Base-by-base conservation (phyloP, 495 filamentous ascomycete species). In the Xylaria sp. region DNA sequence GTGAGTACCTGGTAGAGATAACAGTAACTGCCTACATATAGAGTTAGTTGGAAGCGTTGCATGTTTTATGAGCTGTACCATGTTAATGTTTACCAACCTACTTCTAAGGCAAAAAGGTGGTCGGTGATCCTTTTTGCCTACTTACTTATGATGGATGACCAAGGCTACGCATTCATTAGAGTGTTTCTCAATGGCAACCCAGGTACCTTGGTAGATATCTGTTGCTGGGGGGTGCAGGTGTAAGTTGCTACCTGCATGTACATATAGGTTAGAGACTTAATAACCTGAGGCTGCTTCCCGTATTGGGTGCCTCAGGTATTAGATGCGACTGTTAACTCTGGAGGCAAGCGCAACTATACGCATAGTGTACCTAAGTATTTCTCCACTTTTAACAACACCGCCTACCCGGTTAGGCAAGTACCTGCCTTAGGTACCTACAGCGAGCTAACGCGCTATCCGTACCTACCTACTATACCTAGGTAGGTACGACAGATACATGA, bases 381-480 rank as follows among this genome's bases (percentile, higher is more conserved):
- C 37, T 6, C 61, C 41, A 65, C 43, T 35, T 41, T 35, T 5
- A 31, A 40, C 19, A 37, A 48, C 61, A 65, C 61, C 61, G 61
- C 61, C 61, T 65, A 44, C 61, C 61, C n/a, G 19, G 50, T 33
- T 48, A 1, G 31, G 50, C n/a, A 24, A 19, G 50, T 53, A 53
- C 8, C 8, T 53, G 24, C 50, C 2, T 53, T n/a, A n/a, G n/a
- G 24, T 26, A 53, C n/a, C 19, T 53, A 24, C 35, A 37, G 35
- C 8, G 35, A 53, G 21, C 50, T 53, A 24, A 24, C 8, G 7
- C n/a, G 35, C 35, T 8, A 37, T 37, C 35, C 17, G 31, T 3
- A 11, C 31, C 29, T 24, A 55, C n/a, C n/a, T 35, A 2, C 21
- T n/a, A n/a, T n/a, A n/a, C n/a, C n/a, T n/a, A n/a, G n/a, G n/a